A percentile compares a stretch with the other conserved stretches of the same genome.
Conservation (phyloP, 768 basidiomycete genomes). For the Auricularia sp. region DNA sequence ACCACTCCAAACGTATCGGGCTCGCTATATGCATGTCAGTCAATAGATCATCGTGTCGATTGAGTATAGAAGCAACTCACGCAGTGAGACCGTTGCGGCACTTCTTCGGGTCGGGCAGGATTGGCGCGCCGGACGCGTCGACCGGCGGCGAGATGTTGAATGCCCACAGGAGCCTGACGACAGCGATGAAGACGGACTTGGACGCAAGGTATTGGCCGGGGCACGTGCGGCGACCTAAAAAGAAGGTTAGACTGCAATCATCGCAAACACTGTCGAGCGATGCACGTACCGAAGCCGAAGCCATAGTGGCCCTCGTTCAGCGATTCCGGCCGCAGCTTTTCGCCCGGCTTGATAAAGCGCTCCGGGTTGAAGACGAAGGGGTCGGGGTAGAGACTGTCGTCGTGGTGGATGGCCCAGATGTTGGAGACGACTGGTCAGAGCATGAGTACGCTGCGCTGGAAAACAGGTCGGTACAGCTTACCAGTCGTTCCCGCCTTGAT, state of each 20-base stretch:
- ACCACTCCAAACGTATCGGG: background rate
- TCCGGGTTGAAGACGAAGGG: constrained; percentile 29
- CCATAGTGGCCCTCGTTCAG: constrained; percentile 8
- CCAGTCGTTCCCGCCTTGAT: constrained; percentile 16
- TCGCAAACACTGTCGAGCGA: background rate
- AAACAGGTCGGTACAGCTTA: background rate
- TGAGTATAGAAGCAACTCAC: background rate
- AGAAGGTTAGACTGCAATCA: background rate
- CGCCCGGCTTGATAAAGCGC: constrained; percentile 20
- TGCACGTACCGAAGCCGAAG: constrained; percentile 7
- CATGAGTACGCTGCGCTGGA: background rate
- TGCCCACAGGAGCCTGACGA: constrained; percentile 7
- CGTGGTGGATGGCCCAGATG: constrained; percentile 30
- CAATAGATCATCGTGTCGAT: background rate
- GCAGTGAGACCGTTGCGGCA: constrained; percentile 8
- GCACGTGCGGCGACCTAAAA: background rate
- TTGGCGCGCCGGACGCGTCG: constrained; percentile 3
- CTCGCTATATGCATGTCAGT: constrained; percentile 1
- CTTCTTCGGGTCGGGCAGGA: constrained; percentile 6
- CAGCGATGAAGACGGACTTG: constrained; percentile 8
- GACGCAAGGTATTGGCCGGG: constrained; percentile 7
- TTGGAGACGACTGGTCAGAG: constrained; percentile 9
- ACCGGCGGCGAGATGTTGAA: constrained; percentile 3
- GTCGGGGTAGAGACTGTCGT: constrained; percentile 27
- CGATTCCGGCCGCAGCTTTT: background rate